These are phyloP conservation scores for Mallotus repandus DNA, from an alignment of 441 rosid species.

Conservation along the genomic window DNA sequence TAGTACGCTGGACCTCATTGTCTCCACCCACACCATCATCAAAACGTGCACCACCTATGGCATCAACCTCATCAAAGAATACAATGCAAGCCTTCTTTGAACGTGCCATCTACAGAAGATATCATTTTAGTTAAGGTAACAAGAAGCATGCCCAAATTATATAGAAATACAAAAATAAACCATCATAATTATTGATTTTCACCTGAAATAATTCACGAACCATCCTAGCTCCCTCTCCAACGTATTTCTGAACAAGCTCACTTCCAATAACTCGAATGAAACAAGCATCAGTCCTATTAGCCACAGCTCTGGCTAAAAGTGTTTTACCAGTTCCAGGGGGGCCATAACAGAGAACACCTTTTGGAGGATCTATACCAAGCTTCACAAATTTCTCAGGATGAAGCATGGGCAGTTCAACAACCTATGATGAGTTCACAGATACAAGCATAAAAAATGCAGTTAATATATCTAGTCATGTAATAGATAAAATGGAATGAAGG, in stretches of 20 bases:
- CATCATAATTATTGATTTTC: not conserved
- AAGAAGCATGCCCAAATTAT: not conserved
- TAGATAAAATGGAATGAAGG: not conserved
- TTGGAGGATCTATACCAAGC: slow-evolving; percentile 97
- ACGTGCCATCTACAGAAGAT: slow-evolving; percentile 65
- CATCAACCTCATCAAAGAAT: slow-evolving; percentile 90
- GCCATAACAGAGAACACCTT: slow-evolving; percentile 94
- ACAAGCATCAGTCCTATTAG: slow-evolving; percentile 92
- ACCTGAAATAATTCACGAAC: slow-evolving; percentile 93
- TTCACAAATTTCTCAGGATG: slow-evolving; percentile 94
- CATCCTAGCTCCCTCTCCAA: slow-evolving; percentile 95
- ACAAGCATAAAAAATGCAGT: not conserved
- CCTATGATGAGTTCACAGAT: slow-evolving; percentile 36
- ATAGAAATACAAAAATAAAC: not conserved
- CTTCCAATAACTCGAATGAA: slow-evolving; percentile 95
- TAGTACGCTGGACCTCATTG: slow-evolving; percentile 95
- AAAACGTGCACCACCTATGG: slow-evolving; percentile 94
- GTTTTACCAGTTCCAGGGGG: slow-evolving; percentile 98
- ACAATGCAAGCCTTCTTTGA: slow-evolving; percentile 91
- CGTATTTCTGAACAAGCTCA: slow-evolving; percentile 94
- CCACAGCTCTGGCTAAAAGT: slow-evolving; percentile 89
- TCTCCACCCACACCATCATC: slow-evolving; percentile 96
- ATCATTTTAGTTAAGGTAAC: not conserved
- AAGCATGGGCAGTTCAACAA: slow-evolving; percentile 92
- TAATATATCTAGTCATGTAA: not conserved